These are phyloP conservation scores for Tetracladium marchalianum DNA, from an alignment of 495 filamentous ascomycete genomes.

Conservation along the genomic window DNA sequence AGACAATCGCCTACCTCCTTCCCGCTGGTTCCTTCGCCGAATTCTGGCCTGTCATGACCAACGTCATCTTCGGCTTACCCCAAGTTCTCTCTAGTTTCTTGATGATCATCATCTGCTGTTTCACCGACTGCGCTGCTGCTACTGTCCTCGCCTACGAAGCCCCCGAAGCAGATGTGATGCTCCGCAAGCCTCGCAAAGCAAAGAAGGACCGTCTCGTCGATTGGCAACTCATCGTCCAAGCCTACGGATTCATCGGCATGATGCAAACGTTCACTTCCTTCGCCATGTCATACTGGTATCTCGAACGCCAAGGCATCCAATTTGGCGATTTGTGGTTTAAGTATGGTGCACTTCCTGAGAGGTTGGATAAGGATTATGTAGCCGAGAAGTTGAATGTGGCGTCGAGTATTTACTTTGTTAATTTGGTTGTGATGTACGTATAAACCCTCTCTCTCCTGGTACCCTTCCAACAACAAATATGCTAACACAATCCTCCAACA, in stretches of 20 bases:
- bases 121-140: conserved; percentile 57
- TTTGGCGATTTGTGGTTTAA: conserved; percentile 49
- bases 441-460: too few species aligned
- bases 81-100: conserved; percentile 57
- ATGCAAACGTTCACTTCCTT: conserved; percentile 50
- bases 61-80: conserved; percentile 58
- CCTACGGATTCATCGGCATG: conserved; percentile 54
- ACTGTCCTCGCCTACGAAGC: conserved; percentile 61
- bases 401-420: conserved; percentile 62
- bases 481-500: too few species aligned
- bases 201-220: conserved; percentile 56
- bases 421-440: conserved; percentile 50
- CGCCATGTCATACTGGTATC: conserved; percentile 58
- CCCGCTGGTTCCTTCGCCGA: conserved; percentile 58
- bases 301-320: conserved; percentile 45
- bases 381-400: conserved; percentile 42
- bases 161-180: conserved; percentile 58
- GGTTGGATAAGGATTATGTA: conserved; percentile 36
- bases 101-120: conserved; percentile 63
- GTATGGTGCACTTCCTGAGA: conserved; percentile 39
- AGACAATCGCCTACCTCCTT: conserved; percentile 45
- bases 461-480: too few species aligned
- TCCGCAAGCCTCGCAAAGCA: conserved; percentile 47
- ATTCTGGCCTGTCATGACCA: conserved; percentile 62
- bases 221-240: conserved; percentile 50